Conservation (phyloP, 2,329 filamentous ascomycete species). For the Alternaria sp. region DNA sequence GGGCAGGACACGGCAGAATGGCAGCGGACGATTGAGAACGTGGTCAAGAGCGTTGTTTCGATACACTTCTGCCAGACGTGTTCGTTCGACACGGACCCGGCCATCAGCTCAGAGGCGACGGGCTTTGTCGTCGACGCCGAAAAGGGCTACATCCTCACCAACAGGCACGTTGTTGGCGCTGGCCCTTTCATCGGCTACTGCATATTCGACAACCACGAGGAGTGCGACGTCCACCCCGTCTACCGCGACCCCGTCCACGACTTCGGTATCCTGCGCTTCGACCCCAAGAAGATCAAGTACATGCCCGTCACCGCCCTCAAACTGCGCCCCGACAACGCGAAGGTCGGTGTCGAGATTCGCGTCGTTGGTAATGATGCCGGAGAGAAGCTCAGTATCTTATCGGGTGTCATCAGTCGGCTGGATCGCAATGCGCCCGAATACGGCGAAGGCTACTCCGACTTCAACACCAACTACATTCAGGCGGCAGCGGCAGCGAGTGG, state of each 20-base stretch:
- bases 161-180: slow-evolving; percentile 85
- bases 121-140: slow-evolving; percentile 97
- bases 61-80: slow-evolving; percentile 98
- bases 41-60: slow-evolving; percentile 95
- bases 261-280: slow-evolving; percentile 95
- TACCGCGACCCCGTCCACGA: slow-evolving; percentile 99
- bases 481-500: slow-evolving; percentile 96
- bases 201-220: slow-evolving; percentile 98
- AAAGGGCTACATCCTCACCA: slow-evolving; percentile 70
- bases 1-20: slow-evolving; percentile 78
- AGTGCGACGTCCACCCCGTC: slow-evolving; percentile 92
- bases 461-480: slow-evolving; percentile 96
- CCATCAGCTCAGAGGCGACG: slow-evolving; percentile 92
- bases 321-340: slow-evolving; percentile 83
- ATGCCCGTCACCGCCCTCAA: slow-evolving; percentile 85
- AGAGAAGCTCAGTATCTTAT: slow-evolving; percentile 97
- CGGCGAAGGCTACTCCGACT: slow-evolving; percentile 96
- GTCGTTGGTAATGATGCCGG: slow-evolving; percentile 98
- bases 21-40: slow-evolving; percentile 93
- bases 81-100: slow-evolving; percentile 96
- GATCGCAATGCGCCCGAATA: slow-evolving; percentile 96
- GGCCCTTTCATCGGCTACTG: slow-evolving; percentile 98
- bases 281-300: slow-evolving; percentile 95
- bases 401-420: slow-evolving; percentile 93
- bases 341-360: slow-evolving; percentile 90